Evolutionary conservation across 2,329 filamentous ascomycete genomes (phyloP).

Genomic region (Cladobotryum protrusum): DNA sequence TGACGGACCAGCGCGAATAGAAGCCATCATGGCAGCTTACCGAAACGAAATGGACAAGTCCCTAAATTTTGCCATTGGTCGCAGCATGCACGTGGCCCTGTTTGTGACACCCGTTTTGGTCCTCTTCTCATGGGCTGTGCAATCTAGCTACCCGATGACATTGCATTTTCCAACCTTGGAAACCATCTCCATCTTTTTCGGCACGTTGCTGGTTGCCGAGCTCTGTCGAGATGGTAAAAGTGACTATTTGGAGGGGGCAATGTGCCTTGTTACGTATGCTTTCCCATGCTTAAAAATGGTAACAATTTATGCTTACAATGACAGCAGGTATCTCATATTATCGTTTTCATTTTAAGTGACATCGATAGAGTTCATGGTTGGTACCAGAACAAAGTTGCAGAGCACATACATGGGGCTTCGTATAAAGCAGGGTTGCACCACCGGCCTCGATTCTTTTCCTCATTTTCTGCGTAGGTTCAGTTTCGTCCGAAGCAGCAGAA

Average conservation of each 20-base stretch:
- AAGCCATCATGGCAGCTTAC: slow-evolving; percentile 7
- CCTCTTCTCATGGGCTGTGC: slow-evolving; percentile 7
- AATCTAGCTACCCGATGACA: slow-evolving; percentile 2
- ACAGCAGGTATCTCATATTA: slow-evolving; percentile 3
- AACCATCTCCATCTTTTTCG: slow-evolving; percentile 7
- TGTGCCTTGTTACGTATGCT: slow-evolving; percentile 8
- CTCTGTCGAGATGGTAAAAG: slow-evolving; percentile 10
- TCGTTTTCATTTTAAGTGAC: slow-evolving; percentile 5
- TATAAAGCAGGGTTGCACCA: no score
- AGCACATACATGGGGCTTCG: no score
- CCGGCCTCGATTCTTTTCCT: no score
- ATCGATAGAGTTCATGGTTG: no score
- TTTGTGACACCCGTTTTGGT: slow-evolving; percentile 6
- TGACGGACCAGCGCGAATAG: slow-evolving; percentile 4
- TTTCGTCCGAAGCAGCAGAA: no score
- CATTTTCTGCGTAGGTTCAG: no score
- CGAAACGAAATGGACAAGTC: slow-evolving; percentile 2
- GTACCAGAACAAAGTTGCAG: no score
- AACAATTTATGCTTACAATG: not conserved
- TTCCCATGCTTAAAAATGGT: not conserved
- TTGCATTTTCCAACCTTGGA: slow-evolving; percentile 7
- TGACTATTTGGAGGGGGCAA: slow-evolving; percentile 5
- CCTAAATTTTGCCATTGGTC: slow-evolving; percentile 7
- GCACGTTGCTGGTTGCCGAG: slow-evolving; percentile 4
- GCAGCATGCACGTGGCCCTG: slow-evolving; percentile 8